Percentiles rank a stretch among this genome's conserved stretches.
Evolutionary conservation across 2,329 filamentous ascomycete species (phyloP).

Genomic region (Cercospora janseana): DNA sequence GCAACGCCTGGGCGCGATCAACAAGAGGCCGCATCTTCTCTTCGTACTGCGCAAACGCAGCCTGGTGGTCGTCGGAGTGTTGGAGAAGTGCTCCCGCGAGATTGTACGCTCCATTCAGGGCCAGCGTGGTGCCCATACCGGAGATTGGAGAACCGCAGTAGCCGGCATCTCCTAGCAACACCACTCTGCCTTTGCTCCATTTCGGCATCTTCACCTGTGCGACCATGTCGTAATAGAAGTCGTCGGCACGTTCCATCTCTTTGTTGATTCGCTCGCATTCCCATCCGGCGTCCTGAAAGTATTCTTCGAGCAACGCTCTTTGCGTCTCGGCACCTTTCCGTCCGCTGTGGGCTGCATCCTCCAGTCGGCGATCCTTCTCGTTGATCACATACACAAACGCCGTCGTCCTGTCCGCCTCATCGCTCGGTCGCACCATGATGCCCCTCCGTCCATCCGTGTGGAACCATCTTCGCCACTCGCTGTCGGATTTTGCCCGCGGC

Average conservation of each 20-base stretch:
- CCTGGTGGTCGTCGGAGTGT: slow-evolving; percentile 22
- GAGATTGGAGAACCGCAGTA: slow-evolving; percentile 36
- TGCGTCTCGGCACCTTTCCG: slow-evolving; percentile 25
- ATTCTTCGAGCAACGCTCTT: slow-evolving; percentile 32
- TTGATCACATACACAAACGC: slow-evolving; percentile 31
- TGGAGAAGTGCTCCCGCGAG: slow-evolving; percentile 34
- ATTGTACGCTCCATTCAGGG: slow-evolving; percentile 37
- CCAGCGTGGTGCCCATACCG: slow-evolving; percentile 39
- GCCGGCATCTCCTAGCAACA: slow-evolving; percentile 35
- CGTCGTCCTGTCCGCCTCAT: slow-evolving; percentile 25
- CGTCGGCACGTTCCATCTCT: slow-evolving; percentile 33
- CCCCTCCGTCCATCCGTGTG: slow-evolving; percentile 32
- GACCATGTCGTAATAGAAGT: slow-evolving; percentile 37
- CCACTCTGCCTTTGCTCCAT: slow-evolving; percentile 35
- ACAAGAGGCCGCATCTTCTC: slow-evolving; percentile 29
- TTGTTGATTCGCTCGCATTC: slow-evolving; percentile 29
- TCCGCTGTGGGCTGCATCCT: slow-evolving; percentile 21
- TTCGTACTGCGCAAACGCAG: slow-evolving; percentile 32
- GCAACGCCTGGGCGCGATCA: slow-evolving; percentile 30
- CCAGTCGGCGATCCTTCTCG: slow-evolving; percentile 25
- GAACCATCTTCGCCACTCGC: slow-evolving; percentile 35
- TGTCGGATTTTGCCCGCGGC: slow-evolving; percentile 27
- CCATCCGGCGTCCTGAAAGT: slow-evolving; percentile 34
- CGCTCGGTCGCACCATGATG: slow-evolving; percentile 35
- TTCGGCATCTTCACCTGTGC: slow-evolving; percentile 35